Evolutionary conservation across 257 asterid species (phyloP).

Genomic region (Fraxinus quadrangulata): DNA sequence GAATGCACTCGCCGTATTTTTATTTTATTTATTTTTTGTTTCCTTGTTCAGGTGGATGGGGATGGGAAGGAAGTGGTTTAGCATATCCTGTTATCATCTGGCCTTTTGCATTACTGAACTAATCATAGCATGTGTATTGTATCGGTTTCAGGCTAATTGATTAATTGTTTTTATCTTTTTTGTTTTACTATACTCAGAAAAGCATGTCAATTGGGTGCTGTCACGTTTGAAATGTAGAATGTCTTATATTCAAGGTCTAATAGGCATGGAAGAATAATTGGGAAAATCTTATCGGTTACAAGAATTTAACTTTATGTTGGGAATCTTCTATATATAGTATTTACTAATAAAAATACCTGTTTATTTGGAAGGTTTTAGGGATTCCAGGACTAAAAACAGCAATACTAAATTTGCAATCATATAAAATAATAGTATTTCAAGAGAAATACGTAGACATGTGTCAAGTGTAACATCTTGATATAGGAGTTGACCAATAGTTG

Average conservation of each 20-base stretch:
- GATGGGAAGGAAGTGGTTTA: not conserved
- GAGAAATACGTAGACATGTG: not conserved
- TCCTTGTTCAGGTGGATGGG: not conserved
- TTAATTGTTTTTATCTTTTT: too few species aligned
- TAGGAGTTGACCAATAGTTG: not conserved
- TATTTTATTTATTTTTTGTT: too few species aligned
- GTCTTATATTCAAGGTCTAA: not conserved
- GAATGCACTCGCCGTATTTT: not conserved
- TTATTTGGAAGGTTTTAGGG: not conserved
- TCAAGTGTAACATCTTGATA: not conserved
- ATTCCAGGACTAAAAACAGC: not conserved
- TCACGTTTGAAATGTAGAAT: not conserved
- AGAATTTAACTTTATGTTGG: not conserved
- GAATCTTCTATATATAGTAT: not conserved
- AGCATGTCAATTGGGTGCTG: not conserved
- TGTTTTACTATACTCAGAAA: not conserved
- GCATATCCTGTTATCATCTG: not conserved
- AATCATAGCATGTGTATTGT: not conserved
- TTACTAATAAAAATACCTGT: not conserved
- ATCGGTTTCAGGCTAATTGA: not conserved
- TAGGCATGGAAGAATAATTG: not conserved
- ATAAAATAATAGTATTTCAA: too few species aligned
- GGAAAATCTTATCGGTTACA: not conserved
- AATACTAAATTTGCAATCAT: not conserved
- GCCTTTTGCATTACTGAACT: not conserved